phyloP scores from a whole-genome alignment of 768 basidiomycete species.

The Pisolithus orientalis region DNA sequence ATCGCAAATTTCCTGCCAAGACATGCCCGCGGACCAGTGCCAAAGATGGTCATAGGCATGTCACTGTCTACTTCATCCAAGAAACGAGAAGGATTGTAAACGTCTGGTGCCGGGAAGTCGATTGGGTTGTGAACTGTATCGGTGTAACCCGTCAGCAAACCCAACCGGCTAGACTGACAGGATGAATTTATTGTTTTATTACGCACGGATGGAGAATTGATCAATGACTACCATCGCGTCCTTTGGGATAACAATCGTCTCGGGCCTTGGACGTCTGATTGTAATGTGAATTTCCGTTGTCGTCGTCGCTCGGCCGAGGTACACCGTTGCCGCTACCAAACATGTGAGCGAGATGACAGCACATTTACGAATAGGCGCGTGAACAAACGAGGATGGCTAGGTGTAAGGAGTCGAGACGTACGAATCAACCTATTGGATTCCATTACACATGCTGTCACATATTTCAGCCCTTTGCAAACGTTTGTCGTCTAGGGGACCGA shows the following conservation, averaged over 20 bases:
- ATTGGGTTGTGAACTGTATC: slow-evolving; percentile 27
- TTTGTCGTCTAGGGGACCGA: neutral
- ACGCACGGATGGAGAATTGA: slow-evolving; percentile 18
- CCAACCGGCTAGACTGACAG: too few relatives aligned
- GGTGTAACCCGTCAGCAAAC: neutral
- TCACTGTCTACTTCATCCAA: slow-evolving; percentile 4
- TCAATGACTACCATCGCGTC: slow-evolving; percentile 13
- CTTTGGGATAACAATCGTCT: neutral
- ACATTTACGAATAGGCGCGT: neutral
- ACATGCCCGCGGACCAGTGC: slow-evolving; percentile 40
- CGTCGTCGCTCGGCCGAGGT: slow-evolving; percentile 17
- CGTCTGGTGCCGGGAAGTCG: slow-evolving; percentile 27
- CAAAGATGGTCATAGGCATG: neutral
- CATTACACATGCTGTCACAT: neutral
- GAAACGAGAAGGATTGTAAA: slow-evolving; percentile 32
- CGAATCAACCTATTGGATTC: neutral
- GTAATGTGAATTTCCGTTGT: slow-evolving; percentile 14
- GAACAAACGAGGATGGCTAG: neutral
- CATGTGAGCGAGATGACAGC: neutral
- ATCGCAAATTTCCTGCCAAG: slow-evolving; percentile 48
- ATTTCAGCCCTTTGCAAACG: neutral
- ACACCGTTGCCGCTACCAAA: slow-evolving; percentile 13
- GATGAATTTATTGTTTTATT: too few relatives aligned
- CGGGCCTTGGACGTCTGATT: slow-evolving; percentile 7
- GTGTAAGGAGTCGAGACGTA: neutral